Evolutionary conservation across 257 asterid species (phyloP), one percentile per base, ranked within the genome.

Genomic region (Solanum virginianum): DNA sequence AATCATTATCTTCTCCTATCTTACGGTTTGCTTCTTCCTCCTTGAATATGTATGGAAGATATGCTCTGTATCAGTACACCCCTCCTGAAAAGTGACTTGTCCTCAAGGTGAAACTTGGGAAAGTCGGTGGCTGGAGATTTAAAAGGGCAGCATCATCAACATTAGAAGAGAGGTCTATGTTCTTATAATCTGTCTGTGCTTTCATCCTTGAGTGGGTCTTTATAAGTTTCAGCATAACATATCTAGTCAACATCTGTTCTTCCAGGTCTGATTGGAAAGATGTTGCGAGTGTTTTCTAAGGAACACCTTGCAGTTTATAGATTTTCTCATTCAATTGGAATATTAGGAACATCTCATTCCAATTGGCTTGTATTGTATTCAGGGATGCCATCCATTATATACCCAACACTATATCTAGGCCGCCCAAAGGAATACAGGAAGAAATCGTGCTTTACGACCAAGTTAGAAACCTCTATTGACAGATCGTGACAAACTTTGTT

Each of bases 321-420:
- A 12, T 36, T 8, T 15, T 56, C 29, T 84, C 85, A 49, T 87
- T 16, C 7, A 84, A 22, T 7, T 22, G 45, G 43, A 84, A 79
- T 8, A 83, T 84, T 36, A 83, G 2, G 14, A 84, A 84, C 85
- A 84, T 80, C n/a, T 80, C 20, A 1, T 84, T 84, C 87, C 77
- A 84, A 36, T 87, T 80, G 1, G 83, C 83, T 45, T 86, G 86
- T 3, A 86, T 57, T 1, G 82, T 84, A 16, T 83, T 77, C 8
- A 87, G 24, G 8, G 79, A 84, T 1, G 83, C 87, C 5, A 84
- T 6, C 85, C 83, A 84, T 53, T 79, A 29, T 39, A 84, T 84
- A 1, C 84, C 85, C 49, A 84, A 68, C 11, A 87, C 81, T 5
- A 84, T 5, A n/a, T 80, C 55, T 8, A 53, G 51, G 0, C 85